Evolutionary conservation across 2,329 filamentous ascomycete species (phyloP).

Genomic region (Fusarium sambucinum): DNA sequence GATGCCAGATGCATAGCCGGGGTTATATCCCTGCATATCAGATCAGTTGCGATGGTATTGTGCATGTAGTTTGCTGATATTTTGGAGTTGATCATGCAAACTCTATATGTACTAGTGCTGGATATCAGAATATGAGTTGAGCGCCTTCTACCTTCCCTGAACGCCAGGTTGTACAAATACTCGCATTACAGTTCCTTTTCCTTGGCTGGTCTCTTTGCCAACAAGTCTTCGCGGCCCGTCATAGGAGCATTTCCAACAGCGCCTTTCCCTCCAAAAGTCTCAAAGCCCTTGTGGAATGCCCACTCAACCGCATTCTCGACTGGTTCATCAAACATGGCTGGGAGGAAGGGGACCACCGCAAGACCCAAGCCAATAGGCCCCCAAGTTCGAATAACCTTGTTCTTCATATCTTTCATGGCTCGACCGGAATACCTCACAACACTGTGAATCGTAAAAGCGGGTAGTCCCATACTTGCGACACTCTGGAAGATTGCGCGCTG

Average conservation of each 20-base stretch:
- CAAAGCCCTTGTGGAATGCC: constrained; percentile 86
- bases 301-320: constrained; percentile 94
- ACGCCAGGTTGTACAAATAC: constrained; percentile 32
- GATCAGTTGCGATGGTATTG: not conserved
- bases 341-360: constrained; percentile 83
- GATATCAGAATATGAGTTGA: constrained; percentile 40
- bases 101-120: not conserved
- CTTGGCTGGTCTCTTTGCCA: constrained; percentile 57
- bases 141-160: constrained; percentile 32
- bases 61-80: not conserved
- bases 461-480: constrained; percentile 91
- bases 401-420: constrained; percentile 87
- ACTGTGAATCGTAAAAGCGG: constrained; percentile 92
- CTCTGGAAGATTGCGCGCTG: constrained; percentile 92
- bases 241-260: constrained; percentile 67
- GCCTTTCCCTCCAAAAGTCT: constrained; percentile 72
- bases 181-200: constrained; percentile 58
- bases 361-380: constrained; percentile 88
- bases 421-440: constrained; percentile 89
- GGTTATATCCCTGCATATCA: constrained; percentile 3
- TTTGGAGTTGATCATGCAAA: not conserved
- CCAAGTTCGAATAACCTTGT: constrained; percentile 81
- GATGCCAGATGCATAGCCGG: not conserved
- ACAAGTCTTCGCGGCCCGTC: constrained; percentile 62
- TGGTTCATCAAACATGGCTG: constrained; percentile 88